Base-by-base conservation (phyloP, 2,329 filamentous ascomycete genomes). In the Botryosphaeria dothidea region DNA sequence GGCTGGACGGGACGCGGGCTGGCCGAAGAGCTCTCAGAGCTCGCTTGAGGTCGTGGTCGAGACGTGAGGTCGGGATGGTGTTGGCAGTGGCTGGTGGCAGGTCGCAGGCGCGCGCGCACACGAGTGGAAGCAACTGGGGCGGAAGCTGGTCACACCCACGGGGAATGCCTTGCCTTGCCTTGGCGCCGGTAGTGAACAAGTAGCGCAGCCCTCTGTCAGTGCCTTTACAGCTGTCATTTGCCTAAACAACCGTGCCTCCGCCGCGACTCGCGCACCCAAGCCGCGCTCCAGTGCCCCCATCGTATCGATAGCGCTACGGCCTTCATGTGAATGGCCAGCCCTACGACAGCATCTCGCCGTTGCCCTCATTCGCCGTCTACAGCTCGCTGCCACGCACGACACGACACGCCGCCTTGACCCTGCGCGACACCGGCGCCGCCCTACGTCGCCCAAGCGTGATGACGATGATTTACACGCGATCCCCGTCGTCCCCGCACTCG, bases 401-500 rank as follows among this genome's bases (percentile, higher is more conserved):
- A 27, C 52, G 52, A 41, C 36, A n/a, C 52, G 45, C 19, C n/a
- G 45, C 45, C 45, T 25, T 11, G 45, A 23, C 19, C 45, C 45
- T 27, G 38, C 38, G 38, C 38, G 38, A 15, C 31, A 34, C 49
- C 29, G 27, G 27, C 21, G 46, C 15, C 25, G 5, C 25, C 45
- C 29, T n/a, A 23, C 13, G 23, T 11, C 46, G 46, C 46, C 19
- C 46, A 17, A 6, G 46, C 27, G 49, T 34, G 19, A 58, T 45
- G 54, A 45, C 54, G 57, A 36, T 36, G 57, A 38, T 49, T 61
- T 34, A 19, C 57, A 61, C 57, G 45, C 21, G 57, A 61, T 61
- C 57, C 57, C 57, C 57, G 57, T 48, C 57, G n/a, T 52, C 62
- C 62, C 41, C 51, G 62, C 49, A 64, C 41, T 27, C 27, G 29